phyloP scores from a whole-genome alignment of 768 basidiomycete species.

The Mrakia hoshinonis region DNA sequence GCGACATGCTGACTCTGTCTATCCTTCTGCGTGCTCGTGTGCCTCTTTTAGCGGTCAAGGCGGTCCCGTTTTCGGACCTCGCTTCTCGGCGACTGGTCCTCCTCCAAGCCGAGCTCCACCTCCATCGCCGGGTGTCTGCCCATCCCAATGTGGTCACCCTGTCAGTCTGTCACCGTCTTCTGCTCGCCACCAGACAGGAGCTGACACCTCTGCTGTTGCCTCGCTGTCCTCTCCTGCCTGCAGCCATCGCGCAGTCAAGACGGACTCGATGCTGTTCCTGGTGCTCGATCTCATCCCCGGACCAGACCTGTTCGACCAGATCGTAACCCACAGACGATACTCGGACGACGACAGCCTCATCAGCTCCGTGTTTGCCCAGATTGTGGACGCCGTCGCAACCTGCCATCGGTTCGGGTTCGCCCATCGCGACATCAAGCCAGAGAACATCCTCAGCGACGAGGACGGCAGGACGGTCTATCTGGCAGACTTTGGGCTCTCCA shows the following conservation, averaged over 20 bases:
- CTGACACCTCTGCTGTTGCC: too few species aligned
- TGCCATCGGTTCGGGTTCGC: conserved; percentile 80
- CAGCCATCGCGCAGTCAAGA: conserved; percentile 54
- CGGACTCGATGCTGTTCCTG: conserved; percentile 57
- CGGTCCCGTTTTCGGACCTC: conserved; percentile 52
- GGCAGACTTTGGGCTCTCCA: conserved; percentile 91
- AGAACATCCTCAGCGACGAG: conserved; percentile 81
- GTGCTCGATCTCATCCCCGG: conserved; percentile 87
- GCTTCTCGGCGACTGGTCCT: conserved; percentile 56
- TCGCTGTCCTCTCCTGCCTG: too few species aligned
- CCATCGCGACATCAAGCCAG: conserved; percentile 93
- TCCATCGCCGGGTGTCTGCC: conserved; percentile 43
- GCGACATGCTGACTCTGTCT: too few species aligned
- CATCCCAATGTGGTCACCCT: conserved; percentile 58
- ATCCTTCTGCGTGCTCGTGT: background rate
- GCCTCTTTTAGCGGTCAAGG: conserved; percentile 63
- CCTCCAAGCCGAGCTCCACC: conserved; percentile 59
- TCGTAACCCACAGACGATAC: conserved; percentile 46
- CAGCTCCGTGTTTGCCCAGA: background rate
- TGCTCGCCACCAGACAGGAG: too few species aligned
- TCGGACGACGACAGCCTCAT: conserved; percentile 28
- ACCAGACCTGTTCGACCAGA: conserved; percentile 86
- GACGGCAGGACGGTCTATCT: conserved; percentile 66
- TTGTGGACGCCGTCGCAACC: conserved; percentile 37
- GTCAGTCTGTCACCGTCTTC: too few species aligned